These are phyloP conservation scores for Parmelia sp. DNA, from an alignment of 495 filamentous ascomycete genomes.

Conservation along the genomic window DNA sequence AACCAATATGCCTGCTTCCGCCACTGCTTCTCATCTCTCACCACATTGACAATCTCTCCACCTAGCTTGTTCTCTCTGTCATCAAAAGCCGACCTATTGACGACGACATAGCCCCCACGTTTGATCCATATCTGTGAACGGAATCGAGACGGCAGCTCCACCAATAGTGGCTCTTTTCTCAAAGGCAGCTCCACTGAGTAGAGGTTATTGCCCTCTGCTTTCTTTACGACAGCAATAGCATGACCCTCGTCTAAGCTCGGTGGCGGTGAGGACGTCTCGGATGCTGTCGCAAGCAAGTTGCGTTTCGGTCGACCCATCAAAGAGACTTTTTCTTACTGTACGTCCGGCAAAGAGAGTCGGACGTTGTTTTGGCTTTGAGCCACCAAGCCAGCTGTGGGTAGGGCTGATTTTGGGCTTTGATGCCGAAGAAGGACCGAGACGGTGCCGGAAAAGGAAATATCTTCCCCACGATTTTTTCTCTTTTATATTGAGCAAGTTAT, in stretches of 20 bases:
- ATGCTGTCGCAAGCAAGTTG: conserved; percentile 63
- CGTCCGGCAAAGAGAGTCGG: neutral
- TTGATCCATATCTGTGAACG: conserved; percentile 88
- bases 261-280: conserved; percentile 70
- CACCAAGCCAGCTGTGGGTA: neutral
- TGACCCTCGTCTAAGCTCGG: conserved; percentile 56
- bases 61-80: conserved; percentile 70
- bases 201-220: conserved; percentile 80
- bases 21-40: conserved; percentile 87
- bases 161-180: conserved; percentile 51
- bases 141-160: conserved; percentile 74
- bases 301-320: conserved; percentile 69
- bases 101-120: conserved; percentile 75
- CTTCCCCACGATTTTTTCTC: conserved; percentile 1
- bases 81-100: conserved; percentile 62
- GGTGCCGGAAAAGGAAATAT: neutral
- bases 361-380: neutral
- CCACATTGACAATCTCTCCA: conserved; percentile 89
- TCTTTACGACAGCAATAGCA: conserved; percentile 65
- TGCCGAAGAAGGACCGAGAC: conserved; percentile 6
- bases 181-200: conserved; percentile 65
- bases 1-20: conserved; percentile 87
- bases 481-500: conserved; percentile 1
- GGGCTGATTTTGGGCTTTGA: neutral
- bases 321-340: neutral